A percentile compares a stretch with the other conserved stretches of the same genome.
Evolutionary conservation across 2,329 filamentous ascomycete genomes (phyloP).

Genomic region (Byssothecium circinans): DNA sequence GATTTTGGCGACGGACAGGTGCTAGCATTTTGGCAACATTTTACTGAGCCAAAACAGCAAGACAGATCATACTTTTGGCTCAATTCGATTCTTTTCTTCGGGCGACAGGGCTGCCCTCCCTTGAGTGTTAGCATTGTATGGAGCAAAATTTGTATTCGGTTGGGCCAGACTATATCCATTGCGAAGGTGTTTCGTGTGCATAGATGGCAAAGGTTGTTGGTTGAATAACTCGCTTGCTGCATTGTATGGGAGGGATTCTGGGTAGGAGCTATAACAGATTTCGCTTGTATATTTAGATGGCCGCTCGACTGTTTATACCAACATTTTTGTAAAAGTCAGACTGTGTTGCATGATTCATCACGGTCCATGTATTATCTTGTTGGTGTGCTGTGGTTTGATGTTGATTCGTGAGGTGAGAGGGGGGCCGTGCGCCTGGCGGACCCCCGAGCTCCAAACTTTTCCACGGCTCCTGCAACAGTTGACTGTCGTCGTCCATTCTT

Average conservation of each 20-base stretch:
- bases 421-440: neutral
- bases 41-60: slow-evolving; percentile 22
- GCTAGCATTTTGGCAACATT: too few species aligned
- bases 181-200: slow-evolving; percentile 4
- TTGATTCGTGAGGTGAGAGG: neutral
- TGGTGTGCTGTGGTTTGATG: neutral
- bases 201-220: neutral
- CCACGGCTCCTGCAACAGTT: too few species aligned
- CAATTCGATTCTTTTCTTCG: neutral
- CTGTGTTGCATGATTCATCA: too few species aligned
- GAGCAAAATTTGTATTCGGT: slow-evolving; percentile 34
- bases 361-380: too few species aligned
- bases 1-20: too few species aligned
- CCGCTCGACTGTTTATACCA: neutral
- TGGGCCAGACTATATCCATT: slow-evolving; percentile 25
- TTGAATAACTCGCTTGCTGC: neutral
- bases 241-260: too few species aligned
- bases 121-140: slow-evolving; percentile 38
- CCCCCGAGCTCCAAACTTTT: neutral
- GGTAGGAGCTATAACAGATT: neutral
- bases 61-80: slow-evolving; percentile 10
- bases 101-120: slow-evolving; percentile 9
- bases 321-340: too few species aligned
- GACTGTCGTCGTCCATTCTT: too few species aligned
- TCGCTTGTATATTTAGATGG: slow-evolving; percentile 1